Evolutionary conservation across 163 green algal genomes (phyloP), one percentile per base, ranked within the genome.

Genomic region (Picocystis sp.): DNA sequence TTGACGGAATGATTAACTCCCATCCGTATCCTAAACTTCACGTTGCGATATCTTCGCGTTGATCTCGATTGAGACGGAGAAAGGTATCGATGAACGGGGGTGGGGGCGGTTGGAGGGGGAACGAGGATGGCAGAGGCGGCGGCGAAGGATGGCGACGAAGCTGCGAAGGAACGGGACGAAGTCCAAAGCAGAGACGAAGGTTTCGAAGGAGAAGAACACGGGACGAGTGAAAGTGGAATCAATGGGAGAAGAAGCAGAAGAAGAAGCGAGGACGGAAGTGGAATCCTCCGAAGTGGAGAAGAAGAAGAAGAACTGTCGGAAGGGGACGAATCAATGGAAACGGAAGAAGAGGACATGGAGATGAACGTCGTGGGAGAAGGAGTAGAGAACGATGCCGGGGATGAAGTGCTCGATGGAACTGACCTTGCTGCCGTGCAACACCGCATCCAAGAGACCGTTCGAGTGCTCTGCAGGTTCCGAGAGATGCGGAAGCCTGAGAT

Each of bases 401-500:
- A 38, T 38, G 29, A 38, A 38, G 29, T 38, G 21, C 22, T 43
- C 3, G 58, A 43, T 3, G 56, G 62, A 11, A 62, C 67, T 2
- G 83, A 93, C 59, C 61, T 92, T 47, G 61, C 66, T 2, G 42
- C 77, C 13, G 70, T 90, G 33, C 68, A 75, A 58, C 71, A 64
- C 21, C 71, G 78, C 56, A 81, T 90, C 46, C 74, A 74, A 63
- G 74, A 82, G 38, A 66, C 83, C n/a, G 80, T 88, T 49, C 59
- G 68, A 8, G 70, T 93, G 58, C 70, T 97, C 58, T 76, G 87
- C 24, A 74, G 82, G 61, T 96, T 94, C 57, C 70, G 65, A n/a
- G 41, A 52, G 41, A 61, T 79, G 46, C 51, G 78, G 5, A 67
- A 81, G 25, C 47, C 59, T 11, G 71, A 51, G 15, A 59, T 70